Evolutionary conservation across 2,329 filamentous ascomycete species (phyloP).

Genomic region (Alternaria rosae): DNA sequence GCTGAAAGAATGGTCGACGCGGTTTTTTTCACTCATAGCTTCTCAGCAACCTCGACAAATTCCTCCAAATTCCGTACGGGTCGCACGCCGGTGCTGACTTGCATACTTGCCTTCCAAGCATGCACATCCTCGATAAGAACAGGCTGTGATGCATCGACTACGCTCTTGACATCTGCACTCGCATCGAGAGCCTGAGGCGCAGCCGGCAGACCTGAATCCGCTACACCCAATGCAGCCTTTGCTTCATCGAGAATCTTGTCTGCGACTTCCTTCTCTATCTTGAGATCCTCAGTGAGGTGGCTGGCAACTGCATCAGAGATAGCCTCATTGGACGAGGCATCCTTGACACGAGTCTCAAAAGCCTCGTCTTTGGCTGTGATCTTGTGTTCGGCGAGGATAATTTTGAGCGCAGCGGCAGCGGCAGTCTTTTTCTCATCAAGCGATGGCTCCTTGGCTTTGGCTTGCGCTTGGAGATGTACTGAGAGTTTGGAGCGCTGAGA

Average conservation of each 20-base stretch:
- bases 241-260: constrained; percentile 59
- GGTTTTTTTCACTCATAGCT: constrained; percentile 14
- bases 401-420: constrained; percentile 46
- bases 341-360: constrained; percentile 55
- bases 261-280: constrained; percentile 60
- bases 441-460: constrained; percentile 50
- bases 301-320: constrained; percentile 61
- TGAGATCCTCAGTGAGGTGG: constrained; percentile 55
- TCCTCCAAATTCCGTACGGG: constrained; percentile 78
- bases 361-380: constrained; percentile 53
- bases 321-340: constrained; percentile 55
- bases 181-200: constrained; percentile 52
- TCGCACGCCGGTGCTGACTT: constrained; percentile 74
- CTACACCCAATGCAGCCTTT: constrained; percentile 55
- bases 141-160: constrained; percentile 48
- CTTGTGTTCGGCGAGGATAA: constrained; percentile 58
- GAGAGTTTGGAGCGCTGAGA: constrained; percentile 79
- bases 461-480: constrained; percentile 82
- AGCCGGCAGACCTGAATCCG: constrained; percentile 42
- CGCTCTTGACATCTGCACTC: constrained; percentile 32
- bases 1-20: neutral
- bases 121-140: constrained; percentile 78
- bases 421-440: constrained; percentile 53
- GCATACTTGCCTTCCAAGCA: constrained; percentile 78
- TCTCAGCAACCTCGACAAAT: constrained; percentile 72